Conservation (phyloP, 352 stramenopile genomes). For the Globisporangium canariense region DNA sequence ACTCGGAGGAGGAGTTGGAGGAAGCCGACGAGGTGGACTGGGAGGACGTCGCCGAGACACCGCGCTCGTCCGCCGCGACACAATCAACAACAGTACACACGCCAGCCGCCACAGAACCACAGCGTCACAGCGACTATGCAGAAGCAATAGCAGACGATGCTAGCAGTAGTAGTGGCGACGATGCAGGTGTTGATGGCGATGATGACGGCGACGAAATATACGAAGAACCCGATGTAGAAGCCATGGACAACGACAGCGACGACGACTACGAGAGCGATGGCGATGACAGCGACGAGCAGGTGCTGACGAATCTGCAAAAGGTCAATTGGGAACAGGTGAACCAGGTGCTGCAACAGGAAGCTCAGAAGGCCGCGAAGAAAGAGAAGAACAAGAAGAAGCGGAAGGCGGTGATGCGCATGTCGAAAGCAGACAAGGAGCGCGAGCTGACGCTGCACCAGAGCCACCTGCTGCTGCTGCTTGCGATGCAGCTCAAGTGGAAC, state of each 20-base stretch:
- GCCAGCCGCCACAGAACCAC: background rate
- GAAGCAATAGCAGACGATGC: background rate
- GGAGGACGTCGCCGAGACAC: slow-evolving; percentile 41
- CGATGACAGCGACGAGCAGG: slow-evolving; percentile 8
- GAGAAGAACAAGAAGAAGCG: slow-evolving; percentile 20
- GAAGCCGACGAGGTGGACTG: slow-evolving; percentile 62
- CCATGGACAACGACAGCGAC: slow-evolving; percentile 16
- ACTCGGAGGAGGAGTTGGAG: slow-evolving; percentile 42
- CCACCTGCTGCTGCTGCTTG: slow-evolving; percentile 65
- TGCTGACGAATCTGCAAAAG: slow-evolving; percentile 27
- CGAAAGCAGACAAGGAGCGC: slow-evolving; percentile 57
- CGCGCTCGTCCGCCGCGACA: background rate
- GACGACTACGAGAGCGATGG: slow-evolving; percentile 13
- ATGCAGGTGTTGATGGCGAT: background rate
- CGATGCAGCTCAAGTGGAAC: slow-evolving; percentile 45
- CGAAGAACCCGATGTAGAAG: slow-evolving; percentile 21
- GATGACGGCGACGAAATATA: slow-evolving; percentile 10
- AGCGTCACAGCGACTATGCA: background rate
- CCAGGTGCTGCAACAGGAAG: slow-evolving; percentile 35
- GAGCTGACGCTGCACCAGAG: slow-evolving; percentile 63
- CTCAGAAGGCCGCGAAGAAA: slow-evolving; percentile 13
- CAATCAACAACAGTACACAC: background rate
- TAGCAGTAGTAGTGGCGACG: background rate
- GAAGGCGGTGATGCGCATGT: slow-evolving; percentile 44
- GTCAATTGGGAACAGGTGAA: slow-evolving; percentile 78